phyloP scores from a whole-genome alignment of 495 filamentous ascomycete species.

The Cenococcum geophilum region DNA sequence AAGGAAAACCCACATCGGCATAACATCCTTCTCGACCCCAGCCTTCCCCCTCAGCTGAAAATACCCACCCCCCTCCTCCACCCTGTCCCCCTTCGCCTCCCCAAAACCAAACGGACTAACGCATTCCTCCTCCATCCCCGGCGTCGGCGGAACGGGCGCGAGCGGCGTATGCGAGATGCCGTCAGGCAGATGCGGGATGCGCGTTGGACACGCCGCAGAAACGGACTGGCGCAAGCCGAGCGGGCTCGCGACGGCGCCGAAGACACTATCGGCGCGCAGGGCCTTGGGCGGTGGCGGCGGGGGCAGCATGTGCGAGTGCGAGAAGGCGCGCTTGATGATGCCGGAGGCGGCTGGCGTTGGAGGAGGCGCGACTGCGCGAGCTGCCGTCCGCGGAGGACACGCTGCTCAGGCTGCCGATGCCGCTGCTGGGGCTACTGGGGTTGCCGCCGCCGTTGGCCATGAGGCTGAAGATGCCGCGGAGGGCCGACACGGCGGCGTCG shows the following conservation, averaged over 20 bases:
- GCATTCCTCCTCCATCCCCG: not conserved
- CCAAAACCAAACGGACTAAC: constrained; percentile 12
- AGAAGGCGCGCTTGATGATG: constrained; percentile 23
- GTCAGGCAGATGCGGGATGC: constrained; percentile 13
- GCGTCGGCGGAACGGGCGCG: constrained; percentile 22
- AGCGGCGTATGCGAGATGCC: not conserved
- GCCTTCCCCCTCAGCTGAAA: constrained; percentile 13
- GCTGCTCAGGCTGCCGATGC: constrained; percentile 1
- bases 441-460: constrained; percentile 25
- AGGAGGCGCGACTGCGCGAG: constrained; percentile 8
- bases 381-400: not conserved
- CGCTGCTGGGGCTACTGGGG: not conserved
- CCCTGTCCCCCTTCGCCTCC: not conserved
- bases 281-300: not conserved
- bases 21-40: constrained; percentile 7
- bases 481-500: constrained; percentile 31
- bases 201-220: constrained; percentile 23
- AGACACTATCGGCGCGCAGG: constrained; percentile 2
- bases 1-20: constrained; percentile 20
- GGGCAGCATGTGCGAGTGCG: constrained; percentile 1
- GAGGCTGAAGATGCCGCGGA: constrained; percentile 37
- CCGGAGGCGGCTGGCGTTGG: constrained; percentile 18
- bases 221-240: constrained; percentile 15
- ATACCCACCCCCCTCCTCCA: constrained; percentile 10
- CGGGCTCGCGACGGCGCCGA: constrained; percentile 4